phyloP scores from a whole-genome alignment of 495 filamentous ascomycete genomes.

The Coniosporium apollinis region DNA sequence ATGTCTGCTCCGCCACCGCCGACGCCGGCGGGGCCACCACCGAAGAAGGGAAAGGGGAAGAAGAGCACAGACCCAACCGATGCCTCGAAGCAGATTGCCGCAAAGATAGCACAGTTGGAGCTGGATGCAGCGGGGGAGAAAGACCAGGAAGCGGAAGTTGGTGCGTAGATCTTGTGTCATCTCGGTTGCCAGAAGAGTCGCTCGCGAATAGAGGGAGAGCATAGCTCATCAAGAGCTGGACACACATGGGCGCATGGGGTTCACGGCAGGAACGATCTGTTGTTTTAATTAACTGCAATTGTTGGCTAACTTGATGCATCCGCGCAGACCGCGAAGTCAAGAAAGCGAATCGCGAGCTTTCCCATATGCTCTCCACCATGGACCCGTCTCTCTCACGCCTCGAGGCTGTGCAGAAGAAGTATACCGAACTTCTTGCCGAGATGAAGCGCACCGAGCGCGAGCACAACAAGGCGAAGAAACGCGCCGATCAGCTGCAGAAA shows the following conservation, averaged over 20 bases:
- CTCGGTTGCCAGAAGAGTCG: conserved; percentile 2
- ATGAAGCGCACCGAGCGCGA: conserved; percentile 93
- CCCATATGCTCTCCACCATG: conserved; percentile 63
- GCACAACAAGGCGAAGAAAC: conserved; percentile 87
- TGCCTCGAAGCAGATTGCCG: conserved; percentile 74
- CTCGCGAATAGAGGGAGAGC: conserved; percentile 14
- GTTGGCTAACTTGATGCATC: too few relatives aligned
- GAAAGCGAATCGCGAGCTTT: conserved; percentile 81
- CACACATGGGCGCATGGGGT: too few relatives aligned
- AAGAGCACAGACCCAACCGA: conserved; percentile 55
- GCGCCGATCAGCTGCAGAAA: conserved; percentile 86
- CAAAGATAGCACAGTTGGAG: conserved; percentile 90
- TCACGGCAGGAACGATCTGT: too few relatives aligned
- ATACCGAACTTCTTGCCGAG: conserved; percentile 74
- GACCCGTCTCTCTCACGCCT: conserved; percentile 57
- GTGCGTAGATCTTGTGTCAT: too few relatives aligned
- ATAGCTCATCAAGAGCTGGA: too few relatives aligned
- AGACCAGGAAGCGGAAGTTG: conserved; percentile 91
- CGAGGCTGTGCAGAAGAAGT: conserved; percentile 77
- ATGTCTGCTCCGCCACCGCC: conserved; percentile 20
- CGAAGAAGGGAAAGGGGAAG: conserved; percentile 37
- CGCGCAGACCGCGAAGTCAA: conserved; percentile 63
- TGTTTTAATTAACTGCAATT: too few relatives aligned
- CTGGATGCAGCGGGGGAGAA: conserved; percentile 83
- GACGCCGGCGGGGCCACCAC: conserved; percentile 19